Conservation (phyloP, 2,329 filamentous ascomycete genomes). For the Aureobasidium lini region DNA sequence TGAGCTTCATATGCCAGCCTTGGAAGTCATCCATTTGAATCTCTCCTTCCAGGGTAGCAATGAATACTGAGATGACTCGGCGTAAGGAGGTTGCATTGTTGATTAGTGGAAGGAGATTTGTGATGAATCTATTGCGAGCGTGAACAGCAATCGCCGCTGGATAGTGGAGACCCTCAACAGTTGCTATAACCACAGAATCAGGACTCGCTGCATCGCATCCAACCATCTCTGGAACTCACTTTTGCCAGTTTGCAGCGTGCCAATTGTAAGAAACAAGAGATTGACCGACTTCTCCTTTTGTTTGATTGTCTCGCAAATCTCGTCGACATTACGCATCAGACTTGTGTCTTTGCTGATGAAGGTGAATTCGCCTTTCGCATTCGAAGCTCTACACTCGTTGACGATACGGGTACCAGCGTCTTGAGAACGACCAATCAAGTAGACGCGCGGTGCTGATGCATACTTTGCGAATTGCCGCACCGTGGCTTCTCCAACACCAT, state of each 20-base stretch:
- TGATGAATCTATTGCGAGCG: constrained; percentile 32
- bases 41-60: constrained; percentile 22
- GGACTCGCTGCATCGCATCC: background rate
- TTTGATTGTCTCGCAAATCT: constrained; percentile 42
- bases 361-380: constrained; percentile 38
- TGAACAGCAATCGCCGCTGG: constrained; percentile 27
- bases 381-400: constrained; percentile 36
- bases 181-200: constrained; percentile 18
- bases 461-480: constrained; percentile 39
- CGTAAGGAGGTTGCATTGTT: constrained; percentile 18
- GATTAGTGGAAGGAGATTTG: constrained; percentile 31
- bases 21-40: constrained; percentile 23
- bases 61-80: constrained; percentile 23
- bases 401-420: constrained; percentile 31
- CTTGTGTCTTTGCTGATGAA: constrained; percentile 43
- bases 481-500: constrained; percentile 44
- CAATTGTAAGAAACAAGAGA: constrained; percentile 44
- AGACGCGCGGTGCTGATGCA: constrained; percentile 35
- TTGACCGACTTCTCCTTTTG: constrained; percentile 44
- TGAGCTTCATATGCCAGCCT: constrained; percentile 17
- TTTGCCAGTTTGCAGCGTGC: constrained; percentile 26
- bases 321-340: constrained; percentile 42
- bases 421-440: constrained; percentile 43
- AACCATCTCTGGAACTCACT: background rate
- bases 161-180: constrained; percentile 30